These are phyloP conservation scores for Cutaneotrichosporon curvatum DNA, from an alignment of 1,284 basidiomycete species.

Conservation along the genomic window DNA sequence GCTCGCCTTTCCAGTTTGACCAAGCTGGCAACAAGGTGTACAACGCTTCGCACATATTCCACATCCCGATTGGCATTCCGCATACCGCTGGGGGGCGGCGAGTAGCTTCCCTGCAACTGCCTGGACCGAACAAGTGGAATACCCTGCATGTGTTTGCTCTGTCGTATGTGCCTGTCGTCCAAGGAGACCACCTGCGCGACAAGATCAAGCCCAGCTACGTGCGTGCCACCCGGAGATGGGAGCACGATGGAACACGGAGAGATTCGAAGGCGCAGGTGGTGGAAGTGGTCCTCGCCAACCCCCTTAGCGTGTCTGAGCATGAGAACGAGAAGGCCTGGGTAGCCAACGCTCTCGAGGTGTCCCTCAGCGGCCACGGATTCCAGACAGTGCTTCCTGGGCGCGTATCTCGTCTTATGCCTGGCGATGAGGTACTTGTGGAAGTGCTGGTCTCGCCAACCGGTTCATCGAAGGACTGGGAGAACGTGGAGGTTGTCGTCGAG, in stretches of 20 bases:
- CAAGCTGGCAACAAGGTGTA: neutral
- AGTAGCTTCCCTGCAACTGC: conserved; percentile 2
- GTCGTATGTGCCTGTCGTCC: conserved; percentile 1
- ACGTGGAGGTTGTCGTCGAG: neutral
- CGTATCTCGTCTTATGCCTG: conserved; percentile 16
- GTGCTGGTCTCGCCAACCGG: conserved; percentile 8
- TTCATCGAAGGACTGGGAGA: neutral
- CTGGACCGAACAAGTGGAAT: conserved; percentile 5
- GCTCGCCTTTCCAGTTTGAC: conserved; percentile 10
- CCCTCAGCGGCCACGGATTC: neutral
- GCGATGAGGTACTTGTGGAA: conserved; percentile 14
- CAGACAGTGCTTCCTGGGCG: neutral
- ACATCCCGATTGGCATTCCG: conserved; percentile 8
- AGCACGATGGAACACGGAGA: neutral
- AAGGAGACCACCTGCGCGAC: neutral
- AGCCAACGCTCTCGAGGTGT: neutral
- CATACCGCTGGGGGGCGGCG: neutral
- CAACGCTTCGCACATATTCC: conserved; percentile 16
- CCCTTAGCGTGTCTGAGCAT: neutral
- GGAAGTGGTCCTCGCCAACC: conserved; percentile 11
- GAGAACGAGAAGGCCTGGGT: conserved; percentile 8
- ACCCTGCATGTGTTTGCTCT: conserved; percentile 17
- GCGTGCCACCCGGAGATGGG: conserved; percentile 14
- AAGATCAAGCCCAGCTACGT: neutral
- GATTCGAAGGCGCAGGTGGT: conserved; percentile 13